Evolutionary conservation across 495 filamentous ascomycete species (phyloP).

Genomic region (Aspergillus baeticus): DNA sequence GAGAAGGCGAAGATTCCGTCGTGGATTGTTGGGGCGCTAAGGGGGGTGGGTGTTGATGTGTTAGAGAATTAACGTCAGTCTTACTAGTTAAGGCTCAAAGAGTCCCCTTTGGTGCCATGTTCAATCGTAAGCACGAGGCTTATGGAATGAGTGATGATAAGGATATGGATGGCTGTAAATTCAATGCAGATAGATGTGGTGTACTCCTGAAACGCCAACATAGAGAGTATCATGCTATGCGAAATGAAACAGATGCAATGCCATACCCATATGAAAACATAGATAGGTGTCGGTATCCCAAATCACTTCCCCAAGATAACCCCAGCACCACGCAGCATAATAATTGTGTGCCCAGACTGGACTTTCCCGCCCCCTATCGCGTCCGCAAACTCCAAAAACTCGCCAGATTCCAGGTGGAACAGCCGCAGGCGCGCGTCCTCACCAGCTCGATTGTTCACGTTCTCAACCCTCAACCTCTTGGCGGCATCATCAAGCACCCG

Average conservation of each 20-base stretch:
- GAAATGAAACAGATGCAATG: neutral
- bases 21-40: slow-evolving; percentile 86
- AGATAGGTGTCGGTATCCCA: too few relatives aligned
- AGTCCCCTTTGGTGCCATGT: too few relatives aligned
- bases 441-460: slow-evolving; percentile 81
- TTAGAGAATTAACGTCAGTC: slow-evolving; percentile 33
- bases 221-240: slow-evolving; percentile 13
- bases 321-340: slow-evolving; percentile 81
- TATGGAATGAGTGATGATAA: too few relatives aligned
- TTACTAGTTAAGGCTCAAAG: too few relatives aligned
- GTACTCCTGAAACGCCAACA: slow-evolving; percentile 4
- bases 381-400: slow-evolving; percentile 82
- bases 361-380: slow-evolving; percentile 64
- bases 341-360: slow-evolving; percentile 80
- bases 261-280: too few relatives aligned
- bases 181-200: neutral
- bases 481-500: slow-evolving; percentile 86
- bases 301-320: slow-evolving; percentile 46
- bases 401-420: slow-evolving; percentile 88
- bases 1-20: slow-evolving; percentile 66
- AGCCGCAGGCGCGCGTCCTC: slow-evolving; percentile 79
- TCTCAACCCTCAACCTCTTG: slow-evolving; percentile 73
- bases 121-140: too few relatives aligned
- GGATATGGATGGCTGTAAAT: neutral
- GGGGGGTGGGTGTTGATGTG: slow-evolving; percentile 82